These are phyloP conservation scores for Pouteria glomerata DNA, from an alignment of 148 eudicot genomes.

Conservation along the genomic window DNA sequence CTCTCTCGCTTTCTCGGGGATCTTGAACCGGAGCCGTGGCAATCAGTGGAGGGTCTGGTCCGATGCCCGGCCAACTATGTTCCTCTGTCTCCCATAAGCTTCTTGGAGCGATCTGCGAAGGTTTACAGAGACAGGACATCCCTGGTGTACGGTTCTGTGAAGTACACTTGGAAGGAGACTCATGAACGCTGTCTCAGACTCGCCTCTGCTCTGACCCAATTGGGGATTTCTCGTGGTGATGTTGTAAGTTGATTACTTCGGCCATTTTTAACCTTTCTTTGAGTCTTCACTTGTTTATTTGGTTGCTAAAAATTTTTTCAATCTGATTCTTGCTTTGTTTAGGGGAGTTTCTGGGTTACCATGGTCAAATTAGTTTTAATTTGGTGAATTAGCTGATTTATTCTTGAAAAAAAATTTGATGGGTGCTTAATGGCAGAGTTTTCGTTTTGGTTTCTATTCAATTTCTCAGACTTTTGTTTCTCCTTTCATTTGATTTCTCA, in stretches of 20 bases:
- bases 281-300: background rate
- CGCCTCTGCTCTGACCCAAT: constrained; percentile 38
- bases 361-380: background rate
- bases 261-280: background rate
- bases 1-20: background rate
- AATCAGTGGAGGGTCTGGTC: constrained; percentile 26
- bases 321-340: background rate
- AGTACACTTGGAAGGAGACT: constrained; percentile 37
- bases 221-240: constrained; percentile 36
- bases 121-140: constrained; percentile 31
- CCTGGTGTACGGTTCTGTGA: constrained; percentile 23
- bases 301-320: background rate
- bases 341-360: background rate
- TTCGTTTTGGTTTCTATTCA: too few species aligned
- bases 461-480: too few species aligned
- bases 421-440: too few species aligned
- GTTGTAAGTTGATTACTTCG: constrained; percentile 22
- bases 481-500: too few species aligned
- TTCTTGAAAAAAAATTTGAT: too few species aligned
- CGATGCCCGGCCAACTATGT: constrained; percentile 34
- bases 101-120: constrained; percentile 34
- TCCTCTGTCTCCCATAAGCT: constrained; percentile 37
- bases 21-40: constrained; percentile 17
- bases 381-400: background rate
- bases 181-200: constrained; percentile 29